phyloP scores from a whole-genome alignment of 2,329 filamentous ascomycete species.

The Cladosporium velox region DNA sequence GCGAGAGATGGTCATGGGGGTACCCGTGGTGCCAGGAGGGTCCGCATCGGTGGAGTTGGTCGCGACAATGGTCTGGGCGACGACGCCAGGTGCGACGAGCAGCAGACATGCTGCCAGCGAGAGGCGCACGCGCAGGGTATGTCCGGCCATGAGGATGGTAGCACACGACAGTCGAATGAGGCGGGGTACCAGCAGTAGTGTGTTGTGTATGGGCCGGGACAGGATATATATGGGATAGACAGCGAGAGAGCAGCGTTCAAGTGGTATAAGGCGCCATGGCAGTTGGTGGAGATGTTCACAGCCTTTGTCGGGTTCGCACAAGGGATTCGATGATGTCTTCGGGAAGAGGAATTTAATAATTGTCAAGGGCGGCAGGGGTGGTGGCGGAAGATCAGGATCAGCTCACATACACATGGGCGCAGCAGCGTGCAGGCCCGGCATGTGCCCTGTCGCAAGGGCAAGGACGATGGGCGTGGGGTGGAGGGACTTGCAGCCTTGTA shows the following conservation, averaged over 20 bases:
- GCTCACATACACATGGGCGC: constrained; percentile 14
- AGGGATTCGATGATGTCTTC: not conserved
- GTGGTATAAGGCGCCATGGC: constrained; percentile 12
- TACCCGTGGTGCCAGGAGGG: not conserved
- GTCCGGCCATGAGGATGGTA: not conserved
- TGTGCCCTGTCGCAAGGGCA: not conserved
- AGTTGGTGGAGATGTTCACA: not conserved
- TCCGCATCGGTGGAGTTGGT: constrained; percentile 7
- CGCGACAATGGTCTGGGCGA: constrained; percentile 12
- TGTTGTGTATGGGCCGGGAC: not conserved
- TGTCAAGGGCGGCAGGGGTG: constrained; percentile 10
- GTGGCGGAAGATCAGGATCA: constrained; percentile 8
- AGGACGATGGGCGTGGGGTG: not conserved
- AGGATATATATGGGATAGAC: not conserved
- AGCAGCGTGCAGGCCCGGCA: not conserved
- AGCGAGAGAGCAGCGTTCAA: not conserved
- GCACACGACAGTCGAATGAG: not conserved
- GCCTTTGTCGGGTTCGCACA: constrained; percentile 8
- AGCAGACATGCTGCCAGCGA: constrained; percentile 14
- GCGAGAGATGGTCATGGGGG: constrained; percentile 18
- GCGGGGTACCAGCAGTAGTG: not conserved
- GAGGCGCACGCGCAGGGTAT: constrained; percentile 3
- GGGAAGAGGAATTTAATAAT: not conserved
- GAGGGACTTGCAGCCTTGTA: not conserved
- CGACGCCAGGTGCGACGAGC: constrained; percentile 1